These are phyloP conservation scores for Sisymbrium irio DNA, from an alignment of 345 rosid genomes.

Conservation along the genomic window DNA sequence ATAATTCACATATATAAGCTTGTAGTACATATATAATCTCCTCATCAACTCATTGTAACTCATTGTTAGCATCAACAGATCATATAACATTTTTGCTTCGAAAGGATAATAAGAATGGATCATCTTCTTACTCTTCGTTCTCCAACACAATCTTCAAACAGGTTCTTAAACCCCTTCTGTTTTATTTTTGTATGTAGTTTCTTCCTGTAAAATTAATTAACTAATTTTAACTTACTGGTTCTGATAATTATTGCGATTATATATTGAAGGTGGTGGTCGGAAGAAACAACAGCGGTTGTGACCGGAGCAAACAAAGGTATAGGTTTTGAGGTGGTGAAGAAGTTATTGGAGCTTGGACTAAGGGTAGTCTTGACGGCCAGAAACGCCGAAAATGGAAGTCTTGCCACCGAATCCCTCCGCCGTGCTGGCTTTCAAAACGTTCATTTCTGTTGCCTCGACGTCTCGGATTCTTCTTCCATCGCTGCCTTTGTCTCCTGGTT, in stretches of 20 bases:
- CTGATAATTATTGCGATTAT: neutral
- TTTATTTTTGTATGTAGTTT: neutral
- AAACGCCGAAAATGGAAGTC: conserved; percentile 51
- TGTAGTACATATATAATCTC: neutral
- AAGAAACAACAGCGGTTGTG: conserved; percentile 64
- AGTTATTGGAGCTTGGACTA: conserved; percentile 58
- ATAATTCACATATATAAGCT: neutral
- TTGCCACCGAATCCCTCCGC: conserved; percentile 51
- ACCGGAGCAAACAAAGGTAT: conserved; percentile 93
- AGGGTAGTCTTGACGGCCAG: conserved; percentile 73
- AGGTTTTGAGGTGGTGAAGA: conserved; percentile 69
- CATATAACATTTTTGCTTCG: neutral
- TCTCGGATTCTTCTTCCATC: conserved; percentile 60
- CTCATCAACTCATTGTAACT: neutral
- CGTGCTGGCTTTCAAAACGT: conserved; percentile 40
- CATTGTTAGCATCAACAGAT: neutral
- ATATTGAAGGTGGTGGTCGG: conserved; percentile 77
- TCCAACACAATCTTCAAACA: neutral
- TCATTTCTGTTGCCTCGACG: conserved; percentile 54
- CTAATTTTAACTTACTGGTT: neutral
- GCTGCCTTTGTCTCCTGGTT: conserved; percentile 55
- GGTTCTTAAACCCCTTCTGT: neutral
- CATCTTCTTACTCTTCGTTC: conserved; percentile 11
- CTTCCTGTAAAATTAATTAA: neutral
- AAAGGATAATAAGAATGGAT: conserved; percentile 13